These are phyloP conservation scores for Pilaira anomala DNA, from an alignment of 192 early-diverging fungal species.

Conservation along the genomic window DNA sequence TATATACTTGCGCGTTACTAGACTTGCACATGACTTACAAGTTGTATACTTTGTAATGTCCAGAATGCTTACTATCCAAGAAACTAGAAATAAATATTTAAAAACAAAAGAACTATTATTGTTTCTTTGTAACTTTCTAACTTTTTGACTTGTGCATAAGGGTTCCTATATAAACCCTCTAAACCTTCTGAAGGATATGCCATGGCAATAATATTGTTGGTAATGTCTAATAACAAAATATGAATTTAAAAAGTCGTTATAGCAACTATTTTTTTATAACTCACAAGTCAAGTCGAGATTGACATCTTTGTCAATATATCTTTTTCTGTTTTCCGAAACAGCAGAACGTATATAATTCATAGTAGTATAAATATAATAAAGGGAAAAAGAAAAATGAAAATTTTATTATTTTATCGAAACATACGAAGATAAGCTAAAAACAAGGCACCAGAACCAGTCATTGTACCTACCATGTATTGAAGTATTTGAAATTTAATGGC, in stretches of 20 bases:
- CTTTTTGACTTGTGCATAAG: conserved; percentile 52
- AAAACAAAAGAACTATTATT: background rate
- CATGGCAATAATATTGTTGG: conserved; percentile 53
- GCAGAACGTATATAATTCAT: conserved; percentile 18
- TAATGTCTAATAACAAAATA: conserved; percentile 42
- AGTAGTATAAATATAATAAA: background rate
- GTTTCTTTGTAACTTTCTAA: conserved; percentile 12
- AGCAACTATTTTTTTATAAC: conserved; percentile 6
- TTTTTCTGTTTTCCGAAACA: conserved; percentile 32
- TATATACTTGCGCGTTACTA: background rate
- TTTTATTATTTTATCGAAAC: conserved; percentile 30
- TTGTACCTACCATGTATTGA: conserved; percentile 65
- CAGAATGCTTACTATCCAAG: conserved; percentile 44
- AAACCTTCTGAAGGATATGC: conserved; percentile 51
- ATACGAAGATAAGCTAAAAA: conserved; percentile 65
- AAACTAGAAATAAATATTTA: conserved; percentile 36
- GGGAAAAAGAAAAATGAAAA: background rate
- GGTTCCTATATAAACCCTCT: conserved; percentile 56
- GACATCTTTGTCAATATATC: conserved; percentile 37
- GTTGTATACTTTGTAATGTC: conserved; percentile 62
- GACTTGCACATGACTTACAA: conserved; percentile 33
- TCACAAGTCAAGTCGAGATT: conserved; percentile 48
- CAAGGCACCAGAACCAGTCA: conserved; percentile 76
- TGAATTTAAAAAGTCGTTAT: background rate
- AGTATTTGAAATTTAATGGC: conserved; percentile 82